Percentiles rank a stretch among this genome's conserved stretches.
Conservation (phyloP, 441 rosid genomes). For the Theobroma grandiflorum region DNA sequence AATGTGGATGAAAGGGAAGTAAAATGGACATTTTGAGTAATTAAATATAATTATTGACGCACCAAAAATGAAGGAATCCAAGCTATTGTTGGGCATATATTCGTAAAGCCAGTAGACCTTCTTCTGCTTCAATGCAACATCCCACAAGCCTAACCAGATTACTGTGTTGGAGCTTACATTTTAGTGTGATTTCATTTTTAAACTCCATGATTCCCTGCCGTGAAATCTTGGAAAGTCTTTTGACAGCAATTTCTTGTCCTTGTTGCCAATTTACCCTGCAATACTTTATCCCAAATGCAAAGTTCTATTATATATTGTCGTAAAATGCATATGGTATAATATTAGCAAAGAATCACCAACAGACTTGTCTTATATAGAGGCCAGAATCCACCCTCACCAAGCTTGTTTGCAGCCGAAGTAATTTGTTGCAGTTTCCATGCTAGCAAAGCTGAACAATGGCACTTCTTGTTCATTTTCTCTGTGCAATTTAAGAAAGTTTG, state of each 20-base stretch:
- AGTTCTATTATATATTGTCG: too few species aligned
- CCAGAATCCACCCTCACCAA: constrained; percentile 66
- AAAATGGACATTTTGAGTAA: too few species aligned
- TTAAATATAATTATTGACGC: background rate
- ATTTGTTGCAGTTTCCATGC: constrained; percentile 40
- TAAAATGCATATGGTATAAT: background rate
- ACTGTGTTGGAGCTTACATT: constrained; percentile 56
- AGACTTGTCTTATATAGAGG: constrained; percentile 29
- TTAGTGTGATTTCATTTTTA: constrained; percentile 50
- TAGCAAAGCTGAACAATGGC: constrained; percentile 21
- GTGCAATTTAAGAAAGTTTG: background rate
- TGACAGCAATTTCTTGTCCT: constrained; percentile 53
- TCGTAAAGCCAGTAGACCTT: constrained; percentile 58
- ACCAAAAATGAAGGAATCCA: constrained; percentile 51
- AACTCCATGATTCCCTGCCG: constrained; percentile 58
- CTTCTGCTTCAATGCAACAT: constrained; percentile 47
- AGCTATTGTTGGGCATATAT: constrained; percentile 50
- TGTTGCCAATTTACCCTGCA: constrained; percentile 46
- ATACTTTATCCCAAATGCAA: too few species aligned
- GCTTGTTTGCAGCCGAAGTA: constrained; percentile 50
- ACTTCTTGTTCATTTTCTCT: constrained; percentile 5
- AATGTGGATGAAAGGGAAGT: background rate
- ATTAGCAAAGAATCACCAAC: too few species aligned
- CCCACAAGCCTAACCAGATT: constrained; percentile 60
- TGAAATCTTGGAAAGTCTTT: constrained; percentile 56